Evolutionary conservation across 257 asterid genomes (phyloP), one percentile per base, ranked within the genome.

Genomic region (Przewalskia tangutica): DNA sequence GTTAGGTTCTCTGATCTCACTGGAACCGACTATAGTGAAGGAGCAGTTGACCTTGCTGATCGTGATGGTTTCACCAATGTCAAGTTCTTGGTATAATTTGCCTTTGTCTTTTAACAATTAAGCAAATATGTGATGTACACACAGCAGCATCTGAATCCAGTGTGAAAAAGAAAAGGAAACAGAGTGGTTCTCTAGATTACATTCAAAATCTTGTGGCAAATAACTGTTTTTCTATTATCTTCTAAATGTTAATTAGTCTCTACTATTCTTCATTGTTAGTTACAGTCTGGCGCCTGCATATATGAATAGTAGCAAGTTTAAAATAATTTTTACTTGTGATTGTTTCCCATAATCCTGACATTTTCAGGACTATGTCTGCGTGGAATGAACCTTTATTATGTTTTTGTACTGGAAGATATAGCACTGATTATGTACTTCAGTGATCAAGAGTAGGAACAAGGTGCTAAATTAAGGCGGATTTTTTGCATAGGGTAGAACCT

Each of bases 21-120:
- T 38, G 42, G 42, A 38, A 38, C 42, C 42, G 42, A 38, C 42
- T 38, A 38, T 6, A 92, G 97, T 85, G 98, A 93, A 88, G 98
- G 97, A 81, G 99, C 98, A 77, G 86, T 96, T 82, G 93, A 90
- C 85, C 91, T 96, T 84, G 93, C 95, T 48, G 94, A 85, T 48
- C 99, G 98, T 82, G 97, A 89, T 88, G 99, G 98, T 79, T 88
- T 93, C 81, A 82, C 97, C 82, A 88, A 87, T 79, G 89, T 94
- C 79, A 94, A 90, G 83, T 93, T 93, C 87, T 85, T 94, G 91
- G 99, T 96, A 90, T 20, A 38, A 2, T 38, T 38, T 38, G 5
- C 23, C 80, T 82, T 81, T 50, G 18, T 50, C 16, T 59, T 77
- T 79, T 38, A 38, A 38, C 38, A 81, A 78, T 53, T 63, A 46